These are phyloP conservation scores for Vaccinium vitisidaea DNA, from an alignment of 148 eudicot species.

Conservation along the genomic window DNA sequence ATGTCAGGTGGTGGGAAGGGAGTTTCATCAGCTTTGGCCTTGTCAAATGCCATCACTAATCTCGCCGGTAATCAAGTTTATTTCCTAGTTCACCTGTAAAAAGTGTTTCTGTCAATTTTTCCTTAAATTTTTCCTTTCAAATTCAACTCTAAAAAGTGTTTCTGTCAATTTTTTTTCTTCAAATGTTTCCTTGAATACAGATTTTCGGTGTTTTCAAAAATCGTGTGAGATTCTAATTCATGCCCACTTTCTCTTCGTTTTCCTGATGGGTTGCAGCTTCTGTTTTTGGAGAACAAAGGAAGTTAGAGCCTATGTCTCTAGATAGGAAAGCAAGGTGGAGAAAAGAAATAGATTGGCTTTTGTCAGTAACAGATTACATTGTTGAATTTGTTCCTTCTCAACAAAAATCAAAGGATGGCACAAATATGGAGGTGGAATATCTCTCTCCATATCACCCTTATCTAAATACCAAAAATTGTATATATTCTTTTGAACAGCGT, in stretches of 20 bases:
- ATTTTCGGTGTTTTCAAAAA: neutral
- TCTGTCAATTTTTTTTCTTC: neutral
- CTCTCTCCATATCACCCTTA: neutral
- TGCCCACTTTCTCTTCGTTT: neutral
- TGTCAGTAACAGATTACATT: conserved; percentile 62
- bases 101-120: neutral
- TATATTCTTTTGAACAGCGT: too few species aligned
- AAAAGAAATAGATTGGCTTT: conserved; percentile 64
- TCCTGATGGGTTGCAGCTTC: conserved; percentile 43
- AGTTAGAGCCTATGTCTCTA: conserved; percentile 59
- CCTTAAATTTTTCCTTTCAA: neutral
- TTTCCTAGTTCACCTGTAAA: neutral
- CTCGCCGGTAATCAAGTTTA: conserved; percentile 41
- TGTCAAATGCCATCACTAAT: conserved; percentile 63
- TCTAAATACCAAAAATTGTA: neutral
- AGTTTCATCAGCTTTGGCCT: conserved; percentile 57
- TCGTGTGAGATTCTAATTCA: neutral
- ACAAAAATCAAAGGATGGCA: conserved; percentile 50
- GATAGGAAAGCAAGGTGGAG: conserved; percentile 56
- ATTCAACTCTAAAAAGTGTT: neutral
- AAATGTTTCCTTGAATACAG: neutral
- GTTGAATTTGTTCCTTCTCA: conserved; percentile 60
- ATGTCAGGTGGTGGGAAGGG: conserved; percentile 74
- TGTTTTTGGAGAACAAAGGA: conserved; percentile 55
- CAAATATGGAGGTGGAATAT: conserved; percentile 42